Percentiles rank a stretch among this genome's conserved stretches.
phyloP scores from a whole-genome alignment of 2,329 filamentous ascomycete species.

The Pseudocercospora macadamiae region DNA sequence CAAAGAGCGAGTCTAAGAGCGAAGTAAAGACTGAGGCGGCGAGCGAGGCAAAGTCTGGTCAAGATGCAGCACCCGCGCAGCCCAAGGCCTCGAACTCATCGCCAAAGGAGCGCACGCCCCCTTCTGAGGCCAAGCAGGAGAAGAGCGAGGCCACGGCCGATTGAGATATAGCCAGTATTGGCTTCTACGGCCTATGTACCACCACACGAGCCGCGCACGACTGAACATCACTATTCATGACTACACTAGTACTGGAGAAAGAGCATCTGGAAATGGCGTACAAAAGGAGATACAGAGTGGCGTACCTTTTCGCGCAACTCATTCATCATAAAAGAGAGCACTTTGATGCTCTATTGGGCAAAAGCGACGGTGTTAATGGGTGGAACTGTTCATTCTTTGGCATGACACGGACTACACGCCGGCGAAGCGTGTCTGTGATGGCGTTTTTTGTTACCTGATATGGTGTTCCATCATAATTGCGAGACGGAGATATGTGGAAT shows the following conservation, averaged over 20 bases:
- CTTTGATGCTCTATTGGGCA: constrained; percentile 16
- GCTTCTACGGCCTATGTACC: too few relatives aligned
- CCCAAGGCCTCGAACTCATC: not conserved
- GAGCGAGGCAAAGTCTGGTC: not conserved
- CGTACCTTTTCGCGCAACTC: not conserved
- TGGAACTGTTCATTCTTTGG: constrained; percentile 7
- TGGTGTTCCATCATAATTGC: not conserved
- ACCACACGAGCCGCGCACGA: not conserved
- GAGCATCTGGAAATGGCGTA: constrained; percentile 12
- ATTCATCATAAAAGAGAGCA: constrained; percentile 11
- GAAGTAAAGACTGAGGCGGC: not conserved
- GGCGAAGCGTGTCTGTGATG: constrained; percentile 12
- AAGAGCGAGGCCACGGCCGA: too few relatives aligned
- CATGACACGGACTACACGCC: constrained; percentile 8
- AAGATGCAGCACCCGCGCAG: not conserved
- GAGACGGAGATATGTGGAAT: constrained; percentile 4
- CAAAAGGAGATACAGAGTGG: constrained; percentile 14
- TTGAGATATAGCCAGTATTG: too few relatives aligned
- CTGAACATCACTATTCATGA: constrained; percentile 4
- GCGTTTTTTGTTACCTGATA: not conserved
- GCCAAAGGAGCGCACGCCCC: not conserved
- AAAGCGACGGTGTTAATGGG: constrained; percentile 19
- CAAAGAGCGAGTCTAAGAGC: not conserved
- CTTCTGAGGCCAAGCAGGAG: not conserved
- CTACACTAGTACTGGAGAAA: constrained; percentile 1